A percentile compares a stretch with the other conserved stretches of the same genome.
These are phyloP conservation scores for Agastache rugosa DNA, from an alignment of 257 asterid species.

Conservation along the genomic window DNA sequence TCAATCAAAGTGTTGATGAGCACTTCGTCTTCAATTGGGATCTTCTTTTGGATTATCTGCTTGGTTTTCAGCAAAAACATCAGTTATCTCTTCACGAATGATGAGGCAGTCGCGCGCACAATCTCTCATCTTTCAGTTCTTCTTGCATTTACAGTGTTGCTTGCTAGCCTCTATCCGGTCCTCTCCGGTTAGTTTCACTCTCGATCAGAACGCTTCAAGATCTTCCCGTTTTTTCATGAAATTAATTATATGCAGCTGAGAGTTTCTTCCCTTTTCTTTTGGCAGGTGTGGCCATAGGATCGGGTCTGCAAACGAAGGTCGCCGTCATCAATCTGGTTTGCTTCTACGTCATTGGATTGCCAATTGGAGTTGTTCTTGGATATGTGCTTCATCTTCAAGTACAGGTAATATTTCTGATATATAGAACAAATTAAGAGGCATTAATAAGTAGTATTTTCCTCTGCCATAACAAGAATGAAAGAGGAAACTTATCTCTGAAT, in stretches of 20 bases:
- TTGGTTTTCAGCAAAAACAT: constrained; percentile 47
- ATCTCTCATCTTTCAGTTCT: constrained; percentile 55
- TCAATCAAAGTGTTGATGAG: constrained; percentile 55
- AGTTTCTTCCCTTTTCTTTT: background rate
- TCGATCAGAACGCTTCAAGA: background rate
- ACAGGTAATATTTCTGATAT: background rate
- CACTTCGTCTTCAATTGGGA: constrained; percentile 49
- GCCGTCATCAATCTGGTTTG: constrained; percentile 38
- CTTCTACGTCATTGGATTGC: constrained; percentile 43
- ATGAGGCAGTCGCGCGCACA: constrained; percentile 46
- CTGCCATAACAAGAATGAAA: too few relatives aligned
- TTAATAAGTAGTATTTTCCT: too few relatives aligned
- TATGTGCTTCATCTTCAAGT: constrained; percentile 42
- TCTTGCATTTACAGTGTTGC: constrained; percentile 57
- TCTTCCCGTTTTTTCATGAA: background rate
- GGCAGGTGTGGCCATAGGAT: constrained; percentile 44
- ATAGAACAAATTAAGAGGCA: too few relatives aligned
- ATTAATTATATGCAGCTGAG: background rate
- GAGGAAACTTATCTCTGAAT: too few relatives aligned
- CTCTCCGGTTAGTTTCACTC: constrained; percentile 51
- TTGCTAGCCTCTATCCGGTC: constrained; percentile 59
- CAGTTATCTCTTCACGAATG: constrained; percentile 56
- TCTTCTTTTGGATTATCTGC: constrained; percentile 50
- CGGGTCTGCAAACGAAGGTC: constrained; percentile 41
- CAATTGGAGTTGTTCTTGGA: constrained; percentile 45